Percentiles rank a stretch among this genome's conserved stretches.
Conservation (phyloP, 441 rosid genomes). For the Francoa sonchifolia region DNA sequence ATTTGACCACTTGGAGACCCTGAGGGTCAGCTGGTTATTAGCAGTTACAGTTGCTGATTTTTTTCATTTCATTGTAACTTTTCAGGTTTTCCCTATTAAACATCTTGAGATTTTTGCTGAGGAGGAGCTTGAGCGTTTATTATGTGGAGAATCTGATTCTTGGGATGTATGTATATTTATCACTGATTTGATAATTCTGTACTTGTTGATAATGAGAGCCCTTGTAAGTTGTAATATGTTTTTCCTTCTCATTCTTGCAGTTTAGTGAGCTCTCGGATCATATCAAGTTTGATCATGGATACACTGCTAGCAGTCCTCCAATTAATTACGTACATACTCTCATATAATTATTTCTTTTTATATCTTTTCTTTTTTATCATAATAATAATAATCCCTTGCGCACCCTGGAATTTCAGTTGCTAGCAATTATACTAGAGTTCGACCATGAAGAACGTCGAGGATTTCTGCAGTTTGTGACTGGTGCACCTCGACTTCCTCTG, state of each 20-base stretch:
- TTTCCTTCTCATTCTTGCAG: conserved; percentile 25
- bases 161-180: conserved; percentile 39
- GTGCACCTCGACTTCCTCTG: conserved; percentile 91
- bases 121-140: conserved; percentile 73
- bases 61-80: conserved; percentile 6
- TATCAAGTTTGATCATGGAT: conserved; percentile 97
- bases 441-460: conserved; percentile 50
- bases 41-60: neutral
- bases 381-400: neutral
- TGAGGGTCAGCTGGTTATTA: too few species aligned
- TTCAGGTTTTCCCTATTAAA: conserved; percentile 68
- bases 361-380: conserved; percentile 2
- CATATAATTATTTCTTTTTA: conserved; percentile 1
- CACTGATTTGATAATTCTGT: conserved; percentile 9
- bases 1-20: too few species aligned
- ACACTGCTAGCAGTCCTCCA: conserved; percentile 91
- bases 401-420: conserved; percentile 35
- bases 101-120: conserved; percentile 69
- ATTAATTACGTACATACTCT: conserved; percentile 41
- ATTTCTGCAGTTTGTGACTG: conserved; percentile 90
- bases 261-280: conserved; percentile 75
- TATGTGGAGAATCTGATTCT: conserved; percentile 78
- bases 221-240: conserved; percentile 8
- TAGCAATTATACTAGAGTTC: conserved; percentile 71
- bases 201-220: neutral